These are phyloP conservation scores for Phytophthora multivora DNA, from an alignment of 352 stramenopile species.

Conservation along the genomic window DNA sequence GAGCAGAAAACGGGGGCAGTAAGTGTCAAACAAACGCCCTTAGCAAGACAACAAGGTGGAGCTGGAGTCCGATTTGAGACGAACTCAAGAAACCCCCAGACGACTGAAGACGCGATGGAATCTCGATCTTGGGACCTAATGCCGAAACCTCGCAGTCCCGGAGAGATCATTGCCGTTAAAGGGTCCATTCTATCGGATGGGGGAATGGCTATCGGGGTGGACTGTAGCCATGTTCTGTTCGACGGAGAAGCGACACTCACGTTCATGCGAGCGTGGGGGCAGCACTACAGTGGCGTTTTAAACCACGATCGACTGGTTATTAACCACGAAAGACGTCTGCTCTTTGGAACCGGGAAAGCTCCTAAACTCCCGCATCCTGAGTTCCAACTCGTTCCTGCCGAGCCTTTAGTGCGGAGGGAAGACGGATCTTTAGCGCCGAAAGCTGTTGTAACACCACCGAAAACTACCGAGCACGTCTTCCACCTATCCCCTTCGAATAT, in stretches of 20 bases:
- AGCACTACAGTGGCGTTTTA: conserved; percentile 41
- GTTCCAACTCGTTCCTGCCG: conserved; percentile 28
- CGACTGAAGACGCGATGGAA: conserved; percentile 38
- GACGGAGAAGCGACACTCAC: conserved; percentile 59
- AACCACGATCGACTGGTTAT: conserved; percentile 34
- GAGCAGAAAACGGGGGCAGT: conserved; percentile 31
- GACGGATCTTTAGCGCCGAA: conserved; percentile 29
- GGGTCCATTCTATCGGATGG: conserved; percentile 49
- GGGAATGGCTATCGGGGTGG: conserved; percentile 49
- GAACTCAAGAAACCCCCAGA: conserved; percentile 5
- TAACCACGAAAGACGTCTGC: conserved; percentile 46
- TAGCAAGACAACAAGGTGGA: conserved; percentile 18
- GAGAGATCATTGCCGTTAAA: conserved; percentile 44
- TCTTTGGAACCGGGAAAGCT: conserved; percentile 22
- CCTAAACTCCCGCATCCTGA: conserved; percentile 41
- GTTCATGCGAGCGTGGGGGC: conserved; percentile 57
- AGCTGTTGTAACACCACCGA: conserved; percentile 15
- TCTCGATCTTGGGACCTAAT: conserved; percentile 44
- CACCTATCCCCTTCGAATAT: conserved; percentile 43
- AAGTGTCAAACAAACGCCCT: conserved; percentile 36
- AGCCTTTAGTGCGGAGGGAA: conserved; percentile 21
- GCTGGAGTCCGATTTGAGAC: conserved; percentile 41
- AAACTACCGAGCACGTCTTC: conserved; percentile 47
- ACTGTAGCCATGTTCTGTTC: conserved; percentile 52
- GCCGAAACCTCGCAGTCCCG: conserved; percentile 11